Percentiles rank a stretch among this genome's conserved stretches.
phyloP scores from a whole-genome alignment of 768 basidiomycete species.

The Dacryopinax spathularia region DNA sequence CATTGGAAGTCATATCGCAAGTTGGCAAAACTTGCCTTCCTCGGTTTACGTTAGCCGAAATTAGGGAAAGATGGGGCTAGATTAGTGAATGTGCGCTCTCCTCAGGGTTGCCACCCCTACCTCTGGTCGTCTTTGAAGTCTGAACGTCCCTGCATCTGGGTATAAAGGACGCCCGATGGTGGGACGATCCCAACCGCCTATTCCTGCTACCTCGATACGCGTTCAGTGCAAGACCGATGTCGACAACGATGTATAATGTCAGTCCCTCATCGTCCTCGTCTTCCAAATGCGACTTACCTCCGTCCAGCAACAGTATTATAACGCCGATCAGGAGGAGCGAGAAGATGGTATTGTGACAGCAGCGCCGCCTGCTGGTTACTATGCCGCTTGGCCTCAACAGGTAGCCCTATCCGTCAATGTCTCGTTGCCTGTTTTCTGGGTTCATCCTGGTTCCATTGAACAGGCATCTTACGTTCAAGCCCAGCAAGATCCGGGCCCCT shows the following conservation, averaged over 20 bases:
- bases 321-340: not conserved
- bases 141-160: not conserved
- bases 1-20: not conserved
- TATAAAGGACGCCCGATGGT: not conserved
- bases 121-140: not conserved
- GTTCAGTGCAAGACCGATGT: not conserved
- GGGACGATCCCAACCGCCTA: not conserved
- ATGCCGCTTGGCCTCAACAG: not conserved
- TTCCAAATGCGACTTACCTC: not conserved
- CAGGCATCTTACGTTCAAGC: not conserved
- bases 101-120: not conserved
- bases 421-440: slow-evolving; percentile 3
- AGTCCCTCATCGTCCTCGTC: not conserved
- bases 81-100: not conserved
- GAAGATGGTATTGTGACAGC: not conserved
- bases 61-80: not conserved
- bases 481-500: not conserved
- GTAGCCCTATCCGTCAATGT: slow-evolving; percentile 4
- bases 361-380: not conserved
- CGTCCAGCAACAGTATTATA: not conserved
- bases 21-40: not conserved
- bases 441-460: not conserved
- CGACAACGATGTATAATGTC: not conserved
- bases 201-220: not conserved
- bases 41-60: slow-evolving; percentile 1